Base-by-base conservation (phyloP, 2,329 filamentous ascomycete species). In the Phyllosticta citribraziliensis region DNA sequence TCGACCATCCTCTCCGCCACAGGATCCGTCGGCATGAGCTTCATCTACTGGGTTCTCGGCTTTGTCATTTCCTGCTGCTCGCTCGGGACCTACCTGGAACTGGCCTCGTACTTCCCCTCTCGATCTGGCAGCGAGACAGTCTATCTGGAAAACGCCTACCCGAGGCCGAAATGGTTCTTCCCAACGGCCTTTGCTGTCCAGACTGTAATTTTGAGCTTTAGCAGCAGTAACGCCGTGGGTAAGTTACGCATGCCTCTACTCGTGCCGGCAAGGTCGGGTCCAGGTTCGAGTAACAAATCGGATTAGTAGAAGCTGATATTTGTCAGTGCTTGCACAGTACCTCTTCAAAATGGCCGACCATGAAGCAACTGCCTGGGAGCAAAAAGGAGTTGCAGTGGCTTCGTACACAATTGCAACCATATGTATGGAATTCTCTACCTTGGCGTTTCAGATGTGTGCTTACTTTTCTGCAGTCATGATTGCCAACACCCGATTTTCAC, bases 91-190 rank as follows among this genome's bases (percentile, higher is more conserved):
- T 88, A 88, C 61, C 79, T 88, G 9, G 86, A 88, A 66, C 81
- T 82, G 14, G 80, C 84, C 0, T 78, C 82, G 0, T 88, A 84
- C 64, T 88, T 88, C 62, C 85, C 85, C 0, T 87, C 82, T 67
- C 81, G 86, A 8, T 86, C 82, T 1, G 86, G 85, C 0, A 80
- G 81, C 0, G 84, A 88, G 66, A 85, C 86, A 0, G 85, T 86
- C 0, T 88, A 87, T 65, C 77, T 88, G 0, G 86, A 88, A 65
- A 86, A 88, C 67, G 82, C 84, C 0, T 89, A 81, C 64, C 85
- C 85, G 0, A 78, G 83, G 1, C 86, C 86, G 0, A 80, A 78
- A 60, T 86, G 84, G 67, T 79, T 88, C 63, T 83, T 88, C 56
- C 84, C 85, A 0, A 82, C 55, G 1, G 20, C 59, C 1, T 61